phyloP scores from a whole-genome alignment of 106 monocot species.

The Apostasia shenzhenica region DNA sequence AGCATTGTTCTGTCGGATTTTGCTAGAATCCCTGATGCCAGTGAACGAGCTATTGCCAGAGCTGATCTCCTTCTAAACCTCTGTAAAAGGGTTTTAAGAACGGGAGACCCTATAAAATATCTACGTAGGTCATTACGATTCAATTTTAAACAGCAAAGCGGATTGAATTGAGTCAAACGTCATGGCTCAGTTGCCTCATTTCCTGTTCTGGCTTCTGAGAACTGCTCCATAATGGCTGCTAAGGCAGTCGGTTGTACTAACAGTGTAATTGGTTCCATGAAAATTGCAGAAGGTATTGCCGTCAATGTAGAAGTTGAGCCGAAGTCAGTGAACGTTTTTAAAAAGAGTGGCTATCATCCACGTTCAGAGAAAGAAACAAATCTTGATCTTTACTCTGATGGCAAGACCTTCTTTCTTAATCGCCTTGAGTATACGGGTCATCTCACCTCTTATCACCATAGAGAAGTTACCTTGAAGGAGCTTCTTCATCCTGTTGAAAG shows the following conservation, averaged over 20 bases:
- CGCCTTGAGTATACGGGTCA: conserved; percentile 28
- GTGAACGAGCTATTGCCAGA: conserved; percentile 6
- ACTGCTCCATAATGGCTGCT: no score
- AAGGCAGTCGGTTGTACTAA: no score
- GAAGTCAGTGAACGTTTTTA: no score
- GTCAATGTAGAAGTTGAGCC: no score
- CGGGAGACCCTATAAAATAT: conserved; percentile 45
- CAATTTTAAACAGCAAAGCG: background rate
- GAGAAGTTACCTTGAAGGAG: conserved; percentile 50
- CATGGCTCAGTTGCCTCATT: background rate
- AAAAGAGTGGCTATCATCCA: background rate
- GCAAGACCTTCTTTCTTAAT: conserved; percentile 53
- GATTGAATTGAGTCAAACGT: background rate
- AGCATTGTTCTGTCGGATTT: conserved; percentile 23
- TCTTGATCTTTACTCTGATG: conserved; percentile 33
- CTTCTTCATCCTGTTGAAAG: conserved; percentile 62
- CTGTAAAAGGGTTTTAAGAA: conserved; percentile 29
- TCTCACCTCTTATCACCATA: conserved; percentile 3
- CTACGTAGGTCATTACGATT: conserved; percentile 18
- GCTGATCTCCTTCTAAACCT: conserved; percentile 33
- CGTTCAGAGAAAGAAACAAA: background rate
- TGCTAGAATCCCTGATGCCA: background rate
- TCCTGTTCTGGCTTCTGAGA: background rate
- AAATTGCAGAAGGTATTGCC: no score
- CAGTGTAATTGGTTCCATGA: no score